phyloP scores from a whole-genome alignment of 1,284 basidiomycete genomes.

The Leccinum griseonigrum region DNA sequence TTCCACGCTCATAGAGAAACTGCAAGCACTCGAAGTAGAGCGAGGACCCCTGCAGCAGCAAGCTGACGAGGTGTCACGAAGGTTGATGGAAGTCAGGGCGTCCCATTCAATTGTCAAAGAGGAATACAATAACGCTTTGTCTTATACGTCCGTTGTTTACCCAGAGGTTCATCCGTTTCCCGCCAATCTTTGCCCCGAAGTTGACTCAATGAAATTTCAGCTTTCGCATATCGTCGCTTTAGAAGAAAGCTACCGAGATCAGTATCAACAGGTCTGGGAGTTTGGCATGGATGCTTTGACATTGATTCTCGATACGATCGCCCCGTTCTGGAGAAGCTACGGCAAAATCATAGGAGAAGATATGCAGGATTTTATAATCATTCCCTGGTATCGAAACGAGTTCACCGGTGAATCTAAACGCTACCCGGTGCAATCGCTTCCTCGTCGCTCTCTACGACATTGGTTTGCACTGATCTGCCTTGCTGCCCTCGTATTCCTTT shows the following conservation, averaged over 20 bases:
- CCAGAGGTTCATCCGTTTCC: slow-evolving; percentile 54
- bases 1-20: slow-evolving; percentile 38
- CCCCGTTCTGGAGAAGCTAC: slow-evolving; percentile 75
- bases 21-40: slow-evolving; percentile 43
- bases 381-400: slow-evolving; percentile 76
- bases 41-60: slow-evolving; percentile 40
- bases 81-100: slow-evolving; percentile 50
- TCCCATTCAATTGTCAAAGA: slow-evolving; percentile 56
- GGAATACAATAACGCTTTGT: slow-evolving; percentile 62
- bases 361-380: slow-evolving; percentile 72
- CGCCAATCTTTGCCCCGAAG: slow-evolving; percentile 2
- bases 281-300: slow-evolving; percentile 72
- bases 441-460: slow-evolving; percentile 61
- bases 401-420: slow-evolving; percentile 72
- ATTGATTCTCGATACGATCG: slow-evolving; percentile 66
- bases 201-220: slow-evolving; percentile 34
- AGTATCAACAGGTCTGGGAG: slow-evolving; percentile 75
- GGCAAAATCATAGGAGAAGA: slow-evolving; percentile 75
- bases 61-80: slow-evolving; percentile 46
- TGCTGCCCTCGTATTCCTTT: slow-evolving; percentile 41
- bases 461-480: slow-evolving; percentile 62
- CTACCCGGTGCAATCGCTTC: slow-evolving; percentile 56
- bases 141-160: slow-evolving; percentile 71
- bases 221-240: slow-evolving; percentile 63
- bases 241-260: slow-evolving; percentile 72